Evolutionary conservation across 257 asterid genomes (phyloP).

Genomic region (Catharanthus roseus): DNA sequence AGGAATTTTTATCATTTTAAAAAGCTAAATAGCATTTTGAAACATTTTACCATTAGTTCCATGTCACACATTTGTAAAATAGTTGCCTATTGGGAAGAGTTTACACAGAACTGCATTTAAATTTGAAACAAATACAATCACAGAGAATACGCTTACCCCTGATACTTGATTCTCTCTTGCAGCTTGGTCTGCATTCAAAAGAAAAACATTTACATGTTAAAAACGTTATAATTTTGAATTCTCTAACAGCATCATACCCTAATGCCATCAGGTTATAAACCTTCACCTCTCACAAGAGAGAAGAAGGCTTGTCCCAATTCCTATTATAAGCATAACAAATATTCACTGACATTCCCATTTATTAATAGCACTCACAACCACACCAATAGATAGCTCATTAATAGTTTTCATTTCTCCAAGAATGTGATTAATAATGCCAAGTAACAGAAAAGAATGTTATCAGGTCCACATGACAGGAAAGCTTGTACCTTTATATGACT

Average conservation of each 20-base stretch:
- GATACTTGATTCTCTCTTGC: conserved; percentile 34
- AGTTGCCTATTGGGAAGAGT: neutral
- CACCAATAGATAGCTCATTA: neutral
- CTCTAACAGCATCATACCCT: neutral
- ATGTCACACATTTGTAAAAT: neutral
- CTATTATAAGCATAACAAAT: neutral
- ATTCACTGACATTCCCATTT: neutral
- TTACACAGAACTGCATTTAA: neutral
- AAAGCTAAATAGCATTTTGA: neutral
- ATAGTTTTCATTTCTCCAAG: neutral
- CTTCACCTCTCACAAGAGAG: neutral
- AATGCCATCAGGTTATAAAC: neutral
- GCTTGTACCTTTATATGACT: neutral
- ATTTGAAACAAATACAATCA: neutral
- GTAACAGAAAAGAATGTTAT: neutral
- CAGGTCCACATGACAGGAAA: neutral
- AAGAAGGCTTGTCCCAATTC: neutral
- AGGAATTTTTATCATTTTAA: neutral
- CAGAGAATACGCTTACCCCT: conserved; percentile 35
- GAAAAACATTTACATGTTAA: conserved; percentile 15
- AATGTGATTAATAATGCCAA: neutral
- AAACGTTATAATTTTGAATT: conserved; percentile 1
- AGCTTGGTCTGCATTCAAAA: conserved; percentile 46
- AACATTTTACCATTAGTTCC: neutral
- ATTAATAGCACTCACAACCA: neutral